A percentile compares a stretch with the other conserved stretches of the same genome.
These are phyloP conservation scores for Maudiozyma serrabonitensis DNA, from an alignment of 805 yeast genomes.

Conservation along the genomic window DNA sequence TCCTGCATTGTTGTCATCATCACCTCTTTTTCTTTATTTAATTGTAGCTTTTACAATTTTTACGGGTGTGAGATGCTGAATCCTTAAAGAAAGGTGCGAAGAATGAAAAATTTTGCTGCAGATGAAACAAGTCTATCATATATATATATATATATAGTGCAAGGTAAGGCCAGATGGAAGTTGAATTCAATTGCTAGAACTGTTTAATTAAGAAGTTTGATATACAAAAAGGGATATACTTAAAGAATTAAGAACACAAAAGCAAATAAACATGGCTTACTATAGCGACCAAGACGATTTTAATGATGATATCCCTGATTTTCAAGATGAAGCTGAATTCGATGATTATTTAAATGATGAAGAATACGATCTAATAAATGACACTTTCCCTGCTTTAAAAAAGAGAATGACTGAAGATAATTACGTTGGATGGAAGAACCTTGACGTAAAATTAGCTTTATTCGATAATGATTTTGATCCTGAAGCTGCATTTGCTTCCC, in stretches of 20 bases:
- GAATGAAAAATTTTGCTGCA: too few species aligned
- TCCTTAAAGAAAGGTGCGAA: too few species aligned
- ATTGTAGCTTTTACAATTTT: too few species aligned
- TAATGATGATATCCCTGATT: slow-evolving; percentile 27
- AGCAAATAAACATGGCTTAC: slow-evolving; percentile 7
- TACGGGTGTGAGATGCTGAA: too few species aligned
- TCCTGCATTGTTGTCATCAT: too few species aligned
- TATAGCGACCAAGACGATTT: slow-evolving; percentile 22
- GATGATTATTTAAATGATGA: slow-evolving; percentile 30
- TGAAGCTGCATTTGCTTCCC: slow-evolving; percentile 37
- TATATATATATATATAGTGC: too few species aligned
- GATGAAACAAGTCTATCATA: too few species aligned
- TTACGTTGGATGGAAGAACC: slow-evolving; percentile 35
- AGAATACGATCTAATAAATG: slow-evolving; percentile 34
- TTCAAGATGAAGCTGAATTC: slow-evolving; percentile 32
- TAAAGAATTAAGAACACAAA: background rate
- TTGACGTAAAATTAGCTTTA: slow-evolving; percentile 42
- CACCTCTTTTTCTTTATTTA: too few species aligned
- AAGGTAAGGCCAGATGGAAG: too few species aligned
- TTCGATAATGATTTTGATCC: slow-evolving; percentile 43
- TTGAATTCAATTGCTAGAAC: too few species aligned
- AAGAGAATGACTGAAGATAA: slow-evolving; percentile 28
- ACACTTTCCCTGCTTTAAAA: slow-evolving; percentile 37
- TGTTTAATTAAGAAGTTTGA: too few species aligned
- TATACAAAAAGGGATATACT: too few species aligned